phyloP scores from a whole-genome alignment of 805 yeast species.

The Spathaspora girioi region DNA sequence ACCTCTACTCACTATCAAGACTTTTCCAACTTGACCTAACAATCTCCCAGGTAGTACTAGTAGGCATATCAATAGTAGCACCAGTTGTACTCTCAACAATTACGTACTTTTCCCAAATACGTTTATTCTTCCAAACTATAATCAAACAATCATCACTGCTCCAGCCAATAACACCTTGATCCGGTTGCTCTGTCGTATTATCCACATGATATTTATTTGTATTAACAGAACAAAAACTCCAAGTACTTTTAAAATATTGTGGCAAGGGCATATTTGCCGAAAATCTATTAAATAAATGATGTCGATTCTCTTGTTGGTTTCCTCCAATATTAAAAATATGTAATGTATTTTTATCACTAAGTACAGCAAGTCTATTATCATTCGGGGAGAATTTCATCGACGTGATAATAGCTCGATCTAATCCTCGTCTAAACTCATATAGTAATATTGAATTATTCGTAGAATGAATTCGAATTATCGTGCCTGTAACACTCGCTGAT shows the following conservation, averaged over 20 bases:
- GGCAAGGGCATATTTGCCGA: constrained; percentile 62
- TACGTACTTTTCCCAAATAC: constrained; percentile 84
- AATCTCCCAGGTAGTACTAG: constrained; percentile 16
- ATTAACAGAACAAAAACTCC: constrained; percentile 82
- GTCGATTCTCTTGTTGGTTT: constrained; percentile 40
- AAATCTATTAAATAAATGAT: constrained; percentile 61
- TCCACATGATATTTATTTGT: constrained; percentile 38
- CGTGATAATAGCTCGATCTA: constrained; percentile 78
- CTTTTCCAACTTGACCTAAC: constrained; percentile 24
- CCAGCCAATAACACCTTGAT: constrained; percentile 59
- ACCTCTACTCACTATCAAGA: constrained; percentile 12
- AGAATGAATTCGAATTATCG: constrained; percentile 71
- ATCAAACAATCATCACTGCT: constrained; percentile 68
- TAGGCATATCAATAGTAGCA: too few relatives aligned
- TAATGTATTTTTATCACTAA: constrained; percentile 85
- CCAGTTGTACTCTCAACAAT: constrained; percentile 25
- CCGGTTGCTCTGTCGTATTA: constrained; percentile 8
- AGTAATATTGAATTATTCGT: constrained; percentile 63
- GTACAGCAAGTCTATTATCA: constrained; percentile 73
- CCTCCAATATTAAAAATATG: constrained; percentile 66
- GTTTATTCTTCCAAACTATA: constrained; percentile 68
- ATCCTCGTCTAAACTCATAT: constrained; percentile 86
- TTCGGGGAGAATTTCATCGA: constrained; percentile 82
- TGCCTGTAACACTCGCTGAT: constrained; percentile 79
- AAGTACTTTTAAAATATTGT: constrained; percentile 73